A percentile compares a stretch with the other conserved stretches of the same genome.
Evolutionary conservation across 306 rosid genomes (phyloP).

Genomic region (Castanopsis chinensis): DNA sequence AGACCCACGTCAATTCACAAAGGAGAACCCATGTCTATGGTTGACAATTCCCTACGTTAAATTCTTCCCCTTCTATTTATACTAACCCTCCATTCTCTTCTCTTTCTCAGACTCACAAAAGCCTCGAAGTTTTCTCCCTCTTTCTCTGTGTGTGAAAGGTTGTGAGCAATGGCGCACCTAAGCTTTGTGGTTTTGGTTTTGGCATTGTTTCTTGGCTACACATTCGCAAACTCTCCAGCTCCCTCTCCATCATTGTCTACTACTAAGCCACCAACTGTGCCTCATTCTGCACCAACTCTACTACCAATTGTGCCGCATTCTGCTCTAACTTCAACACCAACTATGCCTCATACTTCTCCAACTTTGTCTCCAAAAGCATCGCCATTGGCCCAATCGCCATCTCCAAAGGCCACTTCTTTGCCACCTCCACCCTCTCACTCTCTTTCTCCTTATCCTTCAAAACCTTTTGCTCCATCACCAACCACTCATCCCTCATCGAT

Average conservation of each 20-base stretch:
- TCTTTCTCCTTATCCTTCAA: constrained; percentile 13
- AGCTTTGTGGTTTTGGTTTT: neutral
- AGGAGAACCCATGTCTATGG: no score
- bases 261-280: neutral
- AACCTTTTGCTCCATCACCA: no score
- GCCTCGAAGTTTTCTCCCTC: neutral
- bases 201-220: constrained; percentile 3
- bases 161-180: constrained; percentile 15
- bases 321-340: neutral
- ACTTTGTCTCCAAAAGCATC: neutral
- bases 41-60: no score
- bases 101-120: no score
- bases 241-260: neutral
- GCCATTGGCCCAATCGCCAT: neutral
- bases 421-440: constrained; percentile 16
- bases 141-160: neutral
- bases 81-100: neutral
- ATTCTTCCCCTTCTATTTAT: constrained; percentile 11
- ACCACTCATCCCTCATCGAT: constrained; percentile 23
- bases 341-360: neutral
- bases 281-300: neutral
- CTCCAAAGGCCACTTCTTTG: constrained; percentile 10
- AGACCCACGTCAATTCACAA: no score
- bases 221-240: constrained; percentile 2
- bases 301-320: no score